These are phyloP conservation scores for Bryoerythrophyllum caledonicum DNA, from an alignment of 225 moss, liverwort and hornwort species.

Conservation along the genomic window DNA sequence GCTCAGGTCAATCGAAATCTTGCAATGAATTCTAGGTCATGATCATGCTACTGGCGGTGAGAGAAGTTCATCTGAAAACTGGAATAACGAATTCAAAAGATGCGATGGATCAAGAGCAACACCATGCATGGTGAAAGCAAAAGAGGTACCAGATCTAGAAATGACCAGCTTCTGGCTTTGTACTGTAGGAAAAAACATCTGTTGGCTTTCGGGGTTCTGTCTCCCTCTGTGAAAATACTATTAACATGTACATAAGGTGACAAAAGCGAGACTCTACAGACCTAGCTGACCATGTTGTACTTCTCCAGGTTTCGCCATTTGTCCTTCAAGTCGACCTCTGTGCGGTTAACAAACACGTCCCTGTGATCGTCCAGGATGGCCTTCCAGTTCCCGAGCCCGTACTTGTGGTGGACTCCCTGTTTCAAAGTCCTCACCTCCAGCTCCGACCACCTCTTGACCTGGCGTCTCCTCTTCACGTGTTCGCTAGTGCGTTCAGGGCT, in stretches of 20 bases:
- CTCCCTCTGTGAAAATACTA: not conserved
- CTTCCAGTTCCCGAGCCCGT: slow-evolving; percentile 89
- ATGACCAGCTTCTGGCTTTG: too few species aligned
- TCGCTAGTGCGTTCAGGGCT: too few species aligned
- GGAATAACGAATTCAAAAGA: not conserved
- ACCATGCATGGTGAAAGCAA: not conserved
- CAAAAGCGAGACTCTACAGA: not conserved
- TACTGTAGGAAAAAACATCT: not conserved
- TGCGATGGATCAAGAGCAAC: not conserved
- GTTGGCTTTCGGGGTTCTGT: not conserved
- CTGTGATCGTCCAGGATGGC: slow-evolving; percentile 47
- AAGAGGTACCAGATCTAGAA: not conserved
- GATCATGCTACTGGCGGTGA: not conserved
- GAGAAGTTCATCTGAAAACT: not conserved
- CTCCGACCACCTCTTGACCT: slow-evolving; percentile 63
- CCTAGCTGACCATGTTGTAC: slow-evolving; percentile 3
- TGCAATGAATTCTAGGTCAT: not conserved
- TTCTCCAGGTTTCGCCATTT: slow-evolving; percentile 93
- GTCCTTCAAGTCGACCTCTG: slow-evolving; percentile 37
- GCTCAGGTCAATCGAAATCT: not conserved
- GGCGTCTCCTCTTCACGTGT: slow-evolving; percentile 30
- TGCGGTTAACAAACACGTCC: slow-evolving; percentile 37
- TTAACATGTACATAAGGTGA: slow-evolving; percentile 16
- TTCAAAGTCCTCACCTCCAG: slow-evolving; percentile 68
- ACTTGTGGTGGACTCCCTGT: slow-evolving; percentile 46